phyloP scores from a whole-genome alignment of 2,329 filamentous ascomycete genomes.

The Ascochyta koolunga region DNA sequence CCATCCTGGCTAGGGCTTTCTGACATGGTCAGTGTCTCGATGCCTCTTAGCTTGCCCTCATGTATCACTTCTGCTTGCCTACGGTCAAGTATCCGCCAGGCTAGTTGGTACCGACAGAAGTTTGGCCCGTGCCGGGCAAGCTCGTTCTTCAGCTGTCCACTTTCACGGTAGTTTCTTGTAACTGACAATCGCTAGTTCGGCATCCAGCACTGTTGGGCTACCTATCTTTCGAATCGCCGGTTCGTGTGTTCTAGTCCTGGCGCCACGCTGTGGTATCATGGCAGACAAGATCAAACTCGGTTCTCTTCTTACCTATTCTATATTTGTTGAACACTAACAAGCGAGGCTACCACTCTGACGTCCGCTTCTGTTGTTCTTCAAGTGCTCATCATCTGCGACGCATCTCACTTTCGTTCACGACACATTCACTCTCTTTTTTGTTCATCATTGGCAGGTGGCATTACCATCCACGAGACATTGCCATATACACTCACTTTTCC shows the following conservation, averaged over 20 bases:
- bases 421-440: constrained; percentile 12
- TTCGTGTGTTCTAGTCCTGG: constrained; percentile 8
- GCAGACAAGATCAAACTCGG: constrained; percentile 12
- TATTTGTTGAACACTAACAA: constrained; percentile 12
- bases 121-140: constrained; percentile 11
- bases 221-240: constrained; percentile 1
- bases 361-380: constrained; percentile 13
- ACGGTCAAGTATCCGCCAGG: constrained; percentile 4
- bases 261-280: constrained; percentile 14
- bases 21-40: constrained; percentile 3
- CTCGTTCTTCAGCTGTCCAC: constrained; percentile 4
- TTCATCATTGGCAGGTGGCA: constrained; percentile 14
- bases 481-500: constrained; percentile 5
- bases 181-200: constrained; percentile 15
- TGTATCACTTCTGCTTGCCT: constrained; percentile 16
- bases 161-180: constrained; percentile 9
- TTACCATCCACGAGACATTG: background rate
- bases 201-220: constrained; percentile 15
- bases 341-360: constrained; percentile 1
- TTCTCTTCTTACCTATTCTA: constrained; percentile 18
- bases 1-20: constrained; percentile 2
- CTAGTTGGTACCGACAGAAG: constrained; percentile 12
- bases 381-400: constrained; percentile 6
- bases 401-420: constrained; percentile 5
- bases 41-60: constrained; percentile 5